A percentile compares a stretch with the other conserved stretches of the same genome.
These are phyloP conservation scores for Paracamarosporium sp. DNA, from an alignment of 2,329 filamentous ascomycete species.

Conservation along the genomic window DNA sequence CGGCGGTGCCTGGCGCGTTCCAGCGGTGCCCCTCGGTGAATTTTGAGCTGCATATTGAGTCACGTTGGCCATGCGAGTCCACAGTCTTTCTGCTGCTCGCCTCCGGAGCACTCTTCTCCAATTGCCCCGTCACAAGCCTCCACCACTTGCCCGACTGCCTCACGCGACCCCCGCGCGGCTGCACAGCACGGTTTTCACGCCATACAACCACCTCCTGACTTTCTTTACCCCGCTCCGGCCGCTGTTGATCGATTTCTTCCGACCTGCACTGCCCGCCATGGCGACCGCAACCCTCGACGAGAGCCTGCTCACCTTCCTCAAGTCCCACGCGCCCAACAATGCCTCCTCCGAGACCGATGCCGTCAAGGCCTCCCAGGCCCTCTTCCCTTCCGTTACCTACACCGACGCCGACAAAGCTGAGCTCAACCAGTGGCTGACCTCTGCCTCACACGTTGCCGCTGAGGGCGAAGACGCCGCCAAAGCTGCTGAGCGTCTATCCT, in stretches of 20 bases:
- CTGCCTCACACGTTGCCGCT: conserved; percentile 72
- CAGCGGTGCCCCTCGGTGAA: conserved; percentile 30
- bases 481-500: conserved; percentile 70
- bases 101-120: conserved; percentile 30
- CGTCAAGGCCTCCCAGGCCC: conserved; percentile 61
- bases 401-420: conserved; percentile 81
- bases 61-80: conserved; percentile 37
- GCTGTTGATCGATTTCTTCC: conserved; percentile 39
- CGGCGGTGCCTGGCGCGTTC: conserved; percentile 15
- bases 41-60: conserved; percentile 31
- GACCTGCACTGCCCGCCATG: conserved; percentile 38
- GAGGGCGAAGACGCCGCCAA: conserved; percentile 64
- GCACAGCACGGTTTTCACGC: conserved; percentile 17
- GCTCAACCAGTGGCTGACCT: conserved; percentile 87
- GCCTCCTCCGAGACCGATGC: conserved; percentile 44
- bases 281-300: conserved; percentile 44
- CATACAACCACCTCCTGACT: conserved; percentile 21
- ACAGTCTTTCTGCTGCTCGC: conserved; percentile 21
- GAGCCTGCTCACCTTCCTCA: conserved; percentile 42
- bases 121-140: conserved; percentile 16
- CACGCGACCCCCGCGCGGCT: conserved; percentile 2
- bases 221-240: conserved; percentile 43
- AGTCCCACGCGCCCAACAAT: conserved; percentile 46
- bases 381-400: conserved; percentile 75
- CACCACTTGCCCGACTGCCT: conserved; percentile 9